These are phyloP conservation scores for Scleroderma bovista DNA, from an alignment of 768 basidiomycete genomes.

Conservation along the genomic window DNA sequence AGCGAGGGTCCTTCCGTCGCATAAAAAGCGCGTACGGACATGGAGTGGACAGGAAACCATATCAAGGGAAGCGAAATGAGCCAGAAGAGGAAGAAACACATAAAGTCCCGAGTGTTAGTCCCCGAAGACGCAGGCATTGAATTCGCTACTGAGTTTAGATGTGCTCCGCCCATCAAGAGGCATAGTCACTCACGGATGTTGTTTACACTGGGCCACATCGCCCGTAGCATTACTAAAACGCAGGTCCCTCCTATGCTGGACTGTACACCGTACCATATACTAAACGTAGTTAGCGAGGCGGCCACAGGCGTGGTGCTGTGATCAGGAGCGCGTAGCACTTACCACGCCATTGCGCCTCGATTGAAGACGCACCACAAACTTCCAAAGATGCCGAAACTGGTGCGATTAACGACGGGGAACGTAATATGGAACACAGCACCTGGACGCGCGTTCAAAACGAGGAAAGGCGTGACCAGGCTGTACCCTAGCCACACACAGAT, in stretches of 20 bases:
- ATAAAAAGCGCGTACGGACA: conserved; percentile 39
- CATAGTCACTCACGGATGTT: conserved; percentile 46
- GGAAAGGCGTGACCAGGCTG: conserved; percentile 58
- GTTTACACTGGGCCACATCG: conserved; percentile 73
- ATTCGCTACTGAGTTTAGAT: conserved; percentile 45
- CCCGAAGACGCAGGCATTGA: conserved; percentile 68
- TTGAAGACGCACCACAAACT: conserved; percentile 77
- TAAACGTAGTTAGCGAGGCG: conserved; percentile 20
- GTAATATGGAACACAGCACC: conserved; percentile 75
- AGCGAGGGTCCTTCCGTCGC: conserved; percentile 1
- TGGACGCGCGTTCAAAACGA: conserved; percentile 72
- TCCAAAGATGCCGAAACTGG: conserved; percentile 77
- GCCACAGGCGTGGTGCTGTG: background rate
- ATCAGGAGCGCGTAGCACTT: conserved; percentile 20
- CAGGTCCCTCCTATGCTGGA: conserved; percentile 81
- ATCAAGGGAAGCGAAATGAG: conserved; percentile 72
- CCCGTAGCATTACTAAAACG: conserved; percentile 64
- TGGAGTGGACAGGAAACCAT: conserved; percentile 79
- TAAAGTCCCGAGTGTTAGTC: conserved; percentile 67
- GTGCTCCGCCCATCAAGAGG: background rate
- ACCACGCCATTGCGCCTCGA: conserved; percentile 71
- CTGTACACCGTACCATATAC: conserved; percentile 76
- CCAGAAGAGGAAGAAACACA: conserved; percentile 88
- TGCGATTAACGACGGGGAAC: conserved; percentile 68
- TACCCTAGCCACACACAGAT: conserved; percentile 70